Evolutionary conservation across 768 basidiomycete species (phyloP).

Genomic region (Podaxis carcinomalis): DNA sequence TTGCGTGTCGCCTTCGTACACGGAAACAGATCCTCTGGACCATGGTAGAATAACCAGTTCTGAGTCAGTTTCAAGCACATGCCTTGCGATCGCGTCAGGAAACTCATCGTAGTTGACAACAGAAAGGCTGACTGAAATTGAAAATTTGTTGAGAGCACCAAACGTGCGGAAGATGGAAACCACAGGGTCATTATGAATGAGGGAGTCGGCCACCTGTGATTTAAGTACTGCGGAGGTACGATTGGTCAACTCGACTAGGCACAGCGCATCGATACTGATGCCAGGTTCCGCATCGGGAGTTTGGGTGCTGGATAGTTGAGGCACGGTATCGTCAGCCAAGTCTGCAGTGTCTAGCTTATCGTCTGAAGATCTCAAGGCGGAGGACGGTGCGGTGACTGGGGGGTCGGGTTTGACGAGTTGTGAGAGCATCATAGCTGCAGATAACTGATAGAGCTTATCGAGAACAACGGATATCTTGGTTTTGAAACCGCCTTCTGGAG

Average conservation of each 20-base stretch:
- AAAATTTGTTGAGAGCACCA: conserved; percentile 61
- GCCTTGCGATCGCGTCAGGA: conserved; percentile 56
- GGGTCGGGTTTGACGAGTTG: conserved; percentile 57
- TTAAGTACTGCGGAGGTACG: conserved; percentile 86
- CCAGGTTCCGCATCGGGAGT: conserved; percentile 7
- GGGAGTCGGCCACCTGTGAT: conserved; percentile 67
- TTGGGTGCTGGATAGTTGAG: conserved; percentile 6
- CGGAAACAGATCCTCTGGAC: conserved; percentile 43
- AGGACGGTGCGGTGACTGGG: neutral
- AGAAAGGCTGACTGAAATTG: conserved; percentile 64
- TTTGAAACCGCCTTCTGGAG: conserved; percentile 39
- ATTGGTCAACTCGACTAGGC: conserved; percentile 85
- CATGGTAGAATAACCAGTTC: conserved; percentile 87
- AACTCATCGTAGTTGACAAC: conserved; percentile 78
- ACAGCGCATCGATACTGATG: conserved; percentile 68
- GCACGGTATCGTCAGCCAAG: neutral
- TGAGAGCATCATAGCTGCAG: conserved; percentile 77
- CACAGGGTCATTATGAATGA: conserved; percentile 69
- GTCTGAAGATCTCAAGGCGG: conserved; percentile 15
- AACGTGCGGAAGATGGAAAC: conserved; percentile 76
- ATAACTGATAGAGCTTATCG: conserved; percentile 76
- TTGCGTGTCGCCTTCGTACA: conserved; percentile 18
- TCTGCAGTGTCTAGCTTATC: conserved; percentile 22
- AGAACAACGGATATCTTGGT: conserved; percentile 69
- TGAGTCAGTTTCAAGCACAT: conserved; percentile 50